Evolutionary conservation across 805 yeast species (phyloP), one percentile per base, ranked within the genome.

Genomic region (Teunomyces stri): DNA sequence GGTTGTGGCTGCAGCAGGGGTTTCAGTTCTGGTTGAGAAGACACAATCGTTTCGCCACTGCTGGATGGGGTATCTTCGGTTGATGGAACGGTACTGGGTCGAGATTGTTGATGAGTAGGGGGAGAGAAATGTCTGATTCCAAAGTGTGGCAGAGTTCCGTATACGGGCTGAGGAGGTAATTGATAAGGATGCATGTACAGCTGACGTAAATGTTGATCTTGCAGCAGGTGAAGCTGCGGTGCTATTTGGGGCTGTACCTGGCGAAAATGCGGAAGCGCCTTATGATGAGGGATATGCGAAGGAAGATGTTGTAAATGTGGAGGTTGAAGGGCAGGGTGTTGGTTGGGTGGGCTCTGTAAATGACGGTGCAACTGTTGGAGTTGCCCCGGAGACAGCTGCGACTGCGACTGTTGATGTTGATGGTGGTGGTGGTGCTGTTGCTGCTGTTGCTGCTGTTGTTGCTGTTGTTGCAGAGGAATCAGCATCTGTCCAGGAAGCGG

Each of bases 381-480:
- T 9, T 36, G 45, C n/a, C 18, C 36, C 10, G 22, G 51, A 7
- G 38, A 45, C 21, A 18, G 15, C 25, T 39, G 46, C 27, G 51
- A 44, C 16, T 47, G 44, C 21, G 25, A 22, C 28, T 36, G 51
- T 16, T 25, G 47, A 9, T 41, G 51, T 13, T 44, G 46, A 15
- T 39, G 52, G 13, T 25, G 46, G 28, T 52, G 54, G 25, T 45
- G 46, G 11, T 34, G 47, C 10, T 36, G 42, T 33, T 38, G 51
- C 22, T 25, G 40, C 28, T 31, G 45, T 12, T 41, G 50, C 6
- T 21, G 45, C 10, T 35, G 46, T 10, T 40, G 47, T 13, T 43
- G 41, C 11, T 42, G 45, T 33, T 44, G 48, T 15, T 47, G 47
- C 21, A 38, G 44, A 16, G 28, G 29, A 27, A 28, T 45, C 21